phyloP scores from a whole-genome alignment of 495 filamentous ascomycete genomes.

The Monascus purpureus region DNA sequence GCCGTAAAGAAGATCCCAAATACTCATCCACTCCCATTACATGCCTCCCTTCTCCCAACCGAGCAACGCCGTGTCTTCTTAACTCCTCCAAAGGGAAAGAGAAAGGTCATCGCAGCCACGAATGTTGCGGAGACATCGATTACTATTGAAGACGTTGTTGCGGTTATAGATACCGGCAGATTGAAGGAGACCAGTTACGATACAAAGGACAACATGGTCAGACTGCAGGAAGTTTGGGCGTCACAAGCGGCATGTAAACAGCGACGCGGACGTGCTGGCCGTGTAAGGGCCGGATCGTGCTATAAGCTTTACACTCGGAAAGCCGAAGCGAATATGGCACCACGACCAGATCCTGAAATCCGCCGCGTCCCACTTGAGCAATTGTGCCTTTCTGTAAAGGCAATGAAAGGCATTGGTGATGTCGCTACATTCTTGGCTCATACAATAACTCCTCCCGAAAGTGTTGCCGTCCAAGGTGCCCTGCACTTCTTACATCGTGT shows the following conservation, averaged over 20 bases:
- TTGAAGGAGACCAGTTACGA: slow-evolving; percentile 97
- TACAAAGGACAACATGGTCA: slow-evolving; percentile 83
- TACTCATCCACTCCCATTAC: slow-evolving; percentile 70
- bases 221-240: slow-evolving; percentile 88
- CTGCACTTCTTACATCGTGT: slow-evolving; percentile 65
- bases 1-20: slow-evolving; percentile 54
- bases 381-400: slow-evolving; percentile 81
- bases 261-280: slow-evolving; percentile 84
- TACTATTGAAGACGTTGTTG: slow-evolving; percentile 93
- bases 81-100: slow-evolving; percentile 56
- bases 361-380: slow-evolving; percentile 86
- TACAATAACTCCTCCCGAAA: slow-evolving; percentile 78
- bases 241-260: slow-evolving; percentile 92
- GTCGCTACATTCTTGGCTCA: slow-evolving; percentile 68
- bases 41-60: slow-evolving; percentile 75
- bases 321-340: slow-evolving; percentile 75
- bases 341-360: slow-evolving; percentile 86
- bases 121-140: slow-evolving; percentile 98
- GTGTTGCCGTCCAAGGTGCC: slow-evolving; percentile 71
- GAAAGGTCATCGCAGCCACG: slow-evolving; percentile 87
- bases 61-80: slow-evolving; percentile 84
- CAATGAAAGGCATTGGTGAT: slow-evolving; percentile 74
- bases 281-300: slow-evolving; percentile 80
- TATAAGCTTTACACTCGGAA: slow-evolving; percentile 89
- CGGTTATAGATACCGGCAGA: slow-evolving; percentile 86